Evolutionary conservation across 1,139 yeast genomes (phyloP), one percentile per base, ranked within the genome.

Genomic region (Arxiozyma telluris): DNA sequence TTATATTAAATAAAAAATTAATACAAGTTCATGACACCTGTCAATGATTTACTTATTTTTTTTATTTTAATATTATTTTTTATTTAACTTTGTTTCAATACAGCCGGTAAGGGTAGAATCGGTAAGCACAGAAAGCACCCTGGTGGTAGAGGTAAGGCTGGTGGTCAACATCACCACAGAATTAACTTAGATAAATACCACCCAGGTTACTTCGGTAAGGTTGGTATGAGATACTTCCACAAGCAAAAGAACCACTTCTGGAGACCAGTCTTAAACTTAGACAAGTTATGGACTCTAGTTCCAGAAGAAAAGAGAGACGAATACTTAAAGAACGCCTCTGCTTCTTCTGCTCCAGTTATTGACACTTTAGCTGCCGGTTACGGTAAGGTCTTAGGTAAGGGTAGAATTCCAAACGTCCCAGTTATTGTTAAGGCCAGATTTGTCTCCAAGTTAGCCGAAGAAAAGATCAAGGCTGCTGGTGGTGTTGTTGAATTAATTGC

Each of bases 121-220:
- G 99, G 99, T 81, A 93, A 94, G 87, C 98, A 94, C 96, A 90
- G 98, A 90, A 94, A 94, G 96, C 93, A 87, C 74, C 98, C 98
- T 71, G 98, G 98, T 93, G 99, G 99, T 83, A 93, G 98, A 83
- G 99, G 99, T 93, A 93, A 82, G 94, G 99, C 99, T 78, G 99
- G 99, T 91, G 99, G 99, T 88, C 95, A 84, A 81, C 97, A 89
- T 79, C 99, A 93, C 82, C 98, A 94, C 96, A 90, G 98, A 88
- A 90, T 93, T 78, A 90, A 90, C 84, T 81, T 93, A 83, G 98
- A 94, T 79, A 93, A 91, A 81, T 94, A 87, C 96, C 99, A 94
- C 79, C 98, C 98, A 74, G 99, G 99, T 90, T 94, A 94, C 94
- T 94, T 94, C 81, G 99, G 99, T 87, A 94, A 94, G 84, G 98